Evolutionary conservation across 495 filamentous ascomycete genomes (phyloP), one percentile per base, ranked within the genome.

Genomic region (Chaetomium cochliodes): DNA sequence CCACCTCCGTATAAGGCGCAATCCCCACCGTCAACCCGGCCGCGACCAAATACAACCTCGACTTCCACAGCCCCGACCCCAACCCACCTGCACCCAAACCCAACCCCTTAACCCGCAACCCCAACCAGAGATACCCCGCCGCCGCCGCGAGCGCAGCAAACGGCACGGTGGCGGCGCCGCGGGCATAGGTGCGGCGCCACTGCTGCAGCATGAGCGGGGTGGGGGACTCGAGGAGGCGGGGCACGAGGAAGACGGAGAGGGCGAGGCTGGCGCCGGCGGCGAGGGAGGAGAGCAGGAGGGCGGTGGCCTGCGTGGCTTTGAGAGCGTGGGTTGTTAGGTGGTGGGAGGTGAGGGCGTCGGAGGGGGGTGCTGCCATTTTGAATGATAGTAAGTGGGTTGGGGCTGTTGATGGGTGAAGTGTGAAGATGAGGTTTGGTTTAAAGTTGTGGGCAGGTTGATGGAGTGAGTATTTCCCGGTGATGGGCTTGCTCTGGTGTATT

Each of bases 151-250:
- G 52, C 0, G 75, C 68, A 7, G 80, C 59, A 0, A 69, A 44
- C 0, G 79, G 76, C 22, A 80, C 74, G 26, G 72, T 53, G 13
- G 46, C 44, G 23, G 70, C 74, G 46, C 80, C 83, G 2, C 49
- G 61, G 39, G 69, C 26, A 70, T 70, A 81, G 28, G 73, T 63
- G 23, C 56, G 63, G 51, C 68, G 50, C 83, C 83, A 87, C 71
- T 87, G 84, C 18, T 64, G 67, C 20, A 82, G 80, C 55, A 86
- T 75, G 13, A 86, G 67, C 0, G 81, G 77, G 6, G 77, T 69
- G 0, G 86, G 86, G 0, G 83, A 79, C 54, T 81, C 69, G 23
- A 87, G 77, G 15, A 87, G 67, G 53, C 78, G 74, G 5, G 86
- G 86, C 12, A 84, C 67, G 28, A 78, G 44, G 55, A 79, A 62